Evolutionary conservation across 305 asterid genomes (phyloP), one percentile per base, ranked within the genome.

Genomic region (Fraxinus dipetala): DNA sequence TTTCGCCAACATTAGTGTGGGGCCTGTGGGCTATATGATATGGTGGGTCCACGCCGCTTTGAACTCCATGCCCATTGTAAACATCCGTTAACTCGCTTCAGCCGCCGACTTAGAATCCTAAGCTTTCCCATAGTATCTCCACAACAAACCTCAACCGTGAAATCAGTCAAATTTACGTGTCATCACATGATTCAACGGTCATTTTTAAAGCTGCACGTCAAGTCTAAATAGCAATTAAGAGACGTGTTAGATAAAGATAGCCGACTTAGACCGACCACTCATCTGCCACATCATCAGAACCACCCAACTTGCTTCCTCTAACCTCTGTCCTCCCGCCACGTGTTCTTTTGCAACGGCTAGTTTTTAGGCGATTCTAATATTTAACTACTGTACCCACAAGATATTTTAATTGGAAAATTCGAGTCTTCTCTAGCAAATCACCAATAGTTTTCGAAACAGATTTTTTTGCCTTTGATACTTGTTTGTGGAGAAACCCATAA

Each of bases 281-380:
- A 28, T 30, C 38, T 10, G 18, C 36, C 75, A 28, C 40, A 6
- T 67, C 75, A 67, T 28, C 75, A 4, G 75, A 67, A 28, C 75
- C 75, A 30, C 35, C 36, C 75, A 67, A 26, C 38, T 28, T 67
- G 75, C 75, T 11, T 67, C 74, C 38, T 26, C 20, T 2, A 67
- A 30, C 75, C 75, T 26, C 75, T 30, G 10, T 13, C 18, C 20
- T 26, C 0, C 20, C 20, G 75, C 75, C 97, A 89, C 96, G 89
- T 91, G 89, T 81, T 35, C 67, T 0, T 0, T 1, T 9, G 35
- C 78, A 94, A 94, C 98, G 96, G 96, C 97, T 94, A 94, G 87
- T 91, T 90, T 85, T 82, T 11, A 77, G 38, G 75, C 0, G 13
- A 28, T 67, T 67, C 73, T 28, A 26, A 36, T 28, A 26, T 65